Percentiles rank a stretch among this genome's conserved stretches.
Conservation (phyloP, 371 early-diverging fungal genomes). For the Choanephora cucurbitarum region DNA sequence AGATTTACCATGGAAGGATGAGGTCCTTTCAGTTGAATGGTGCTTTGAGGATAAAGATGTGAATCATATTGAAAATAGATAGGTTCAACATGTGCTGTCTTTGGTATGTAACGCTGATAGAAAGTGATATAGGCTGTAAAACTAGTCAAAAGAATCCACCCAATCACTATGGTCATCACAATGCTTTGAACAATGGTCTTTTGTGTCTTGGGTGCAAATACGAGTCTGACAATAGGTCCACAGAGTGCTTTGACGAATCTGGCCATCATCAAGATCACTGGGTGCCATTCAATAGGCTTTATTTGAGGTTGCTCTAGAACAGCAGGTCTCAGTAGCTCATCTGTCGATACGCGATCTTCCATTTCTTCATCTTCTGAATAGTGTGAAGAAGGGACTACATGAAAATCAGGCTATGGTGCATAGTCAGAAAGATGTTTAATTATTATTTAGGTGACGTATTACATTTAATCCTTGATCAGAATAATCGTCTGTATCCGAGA, state of each 20-base stretch:
- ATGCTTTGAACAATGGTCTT: constrained; percentile 37
- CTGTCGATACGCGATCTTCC: neutral
- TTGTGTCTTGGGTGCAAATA: constrained; percentile 42
- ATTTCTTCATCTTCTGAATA: constrained; percentile 6
- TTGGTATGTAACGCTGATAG: constrained; percentile 48
- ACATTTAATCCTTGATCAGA: constrained; percentile 19
- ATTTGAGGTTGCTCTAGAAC: constrained; percentile 2
- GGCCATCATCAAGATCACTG: constrained; percentile 14
- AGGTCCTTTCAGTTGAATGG: constrained; percentile 20
- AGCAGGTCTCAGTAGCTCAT: too few species aligned
- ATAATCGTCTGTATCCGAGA: constrained; percentile 26
- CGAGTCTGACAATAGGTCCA: constrained; percentile 23
- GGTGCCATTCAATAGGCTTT: constrained; percentile 24
- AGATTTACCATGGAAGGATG: constrained; percentile 31
- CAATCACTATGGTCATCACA: constrained; percentile 26
- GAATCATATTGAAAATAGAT: constrained; percentile 44
- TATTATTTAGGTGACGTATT: too few species aligned
- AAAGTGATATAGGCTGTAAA: constrained; percentile 47
- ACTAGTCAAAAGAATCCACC: constrained; percentile 46
- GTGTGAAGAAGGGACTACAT: constrained; percentile 21
- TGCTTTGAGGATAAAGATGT: constrained; percentile 11
- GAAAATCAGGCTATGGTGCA: constrained; percentile 12
- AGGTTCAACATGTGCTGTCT: constrained; percentile 43
- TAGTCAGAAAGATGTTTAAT: too few species aligned
- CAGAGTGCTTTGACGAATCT: constrained; percentile 8